These are phyloP conservation scores for Helianthus tuberosus DNA, from an alignment of 129 eudicot species.

Conservation along the genomic window DNA sequence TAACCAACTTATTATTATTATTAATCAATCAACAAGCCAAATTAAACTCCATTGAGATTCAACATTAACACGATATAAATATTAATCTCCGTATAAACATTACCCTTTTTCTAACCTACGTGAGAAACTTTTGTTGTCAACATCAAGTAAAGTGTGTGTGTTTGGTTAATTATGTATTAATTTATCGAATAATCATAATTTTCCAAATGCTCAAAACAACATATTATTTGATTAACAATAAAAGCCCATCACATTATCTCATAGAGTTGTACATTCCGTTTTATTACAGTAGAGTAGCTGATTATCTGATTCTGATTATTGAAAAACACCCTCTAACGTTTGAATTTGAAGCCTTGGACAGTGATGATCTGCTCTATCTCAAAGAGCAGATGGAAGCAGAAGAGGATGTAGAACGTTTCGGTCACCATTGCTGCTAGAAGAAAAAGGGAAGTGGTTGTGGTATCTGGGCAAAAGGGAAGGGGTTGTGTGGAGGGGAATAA, in stretches of 20 bases:
- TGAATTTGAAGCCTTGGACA: slow-evolving; percentile 88
- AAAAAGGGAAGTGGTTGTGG: too few species aligned
- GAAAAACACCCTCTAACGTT: slow-evolving; percentile 33
- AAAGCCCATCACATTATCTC: slow-evolving; percentile 1
- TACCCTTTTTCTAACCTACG: too few species aligned
- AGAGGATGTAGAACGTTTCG: slow-evolving; percentile 91
- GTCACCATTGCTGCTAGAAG: too few species aligned
- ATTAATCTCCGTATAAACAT: too few species aligned
- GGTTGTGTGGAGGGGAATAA: too few species aligned
- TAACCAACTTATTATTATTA: background rate
- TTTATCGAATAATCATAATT: too few species aligned
- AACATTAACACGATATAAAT: too few species aligned
- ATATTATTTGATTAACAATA: background rate
- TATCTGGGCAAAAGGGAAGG: too few species aligned
- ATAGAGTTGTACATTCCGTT: background rate
- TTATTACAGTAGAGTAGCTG: background rate
- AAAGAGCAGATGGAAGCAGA: slow-evolving; percentile 99
- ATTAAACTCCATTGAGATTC: slow-evolving; percentile 16
- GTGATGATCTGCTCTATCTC: slow-evolving; percentile 97
- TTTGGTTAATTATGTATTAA: too few species aligned
- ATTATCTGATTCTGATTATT: background rate
- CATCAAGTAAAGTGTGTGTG: too few species aligned
- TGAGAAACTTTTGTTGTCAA: too few species aligned
- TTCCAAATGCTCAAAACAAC: background rate
- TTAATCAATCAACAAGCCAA: slow-evolving; percentile 1